Base-by-base conservation (phyloP, 2,329 filamentous ascomycete species). In the Myriangium duriaei region DNA sequence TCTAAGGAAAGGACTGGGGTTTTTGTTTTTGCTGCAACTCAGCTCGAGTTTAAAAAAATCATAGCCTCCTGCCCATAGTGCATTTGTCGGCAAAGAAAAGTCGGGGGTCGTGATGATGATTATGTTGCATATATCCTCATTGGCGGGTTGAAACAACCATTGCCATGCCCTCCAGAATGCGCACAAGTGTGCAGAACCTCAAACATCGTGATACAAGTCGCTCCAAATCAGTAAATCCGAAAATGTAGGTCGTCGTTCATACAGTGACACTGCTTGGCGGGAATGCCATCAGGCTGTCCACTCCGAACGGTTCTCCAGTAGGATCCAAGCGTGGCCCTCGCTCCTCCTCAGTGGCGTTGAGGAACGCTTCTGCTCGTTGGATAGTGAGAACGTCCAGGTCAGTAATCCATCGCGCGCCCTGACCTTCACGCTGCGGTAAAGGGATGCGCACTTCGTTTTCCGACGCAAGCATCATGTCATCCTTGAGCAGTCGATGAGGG, bases 381-480 rank as follows among this genome's bases (percentile, higher is more conserved):
- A 96, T 60, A 2, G 87, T 95, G 64, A 91, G 80, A 35, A 95
- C 75, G 54, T 96, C 91, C 31, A 98, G 69, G 54, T 96, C 91
- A 5, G 88, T 96, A 28, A 95, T 79, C 56, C 93, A 96, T 1
- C 74, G 71, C 16, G 15, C 28, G 13, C 64, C 50, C 53, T 84
- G 81, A 16, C 74, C 73, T 51, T 82, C 80, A 15, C 73, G 73
- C 12, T 55, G 56, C 1, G 54, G 53, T 43, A 95, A 70, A 59
- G 77, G 77, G 58, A 94, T 70, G 53, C 88, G 84, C 26, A 96
- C 85, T 62, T 98, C 91, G 53, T 91, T 87, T 51, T 94, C 86
- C 11, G 82, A 86, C 49, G 87, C 85, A 34, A 98, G 77, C 86
- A 95, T 93, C 85, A 96, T 91, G 62, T 98, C 91, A 56, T 98